Percentiles rank a stretch among this genome's conserved stretches.
Evolutionary conservation across 768 basidiomycete species (phyloP).

Genomic region (Termitomyces sp.): DNA sequence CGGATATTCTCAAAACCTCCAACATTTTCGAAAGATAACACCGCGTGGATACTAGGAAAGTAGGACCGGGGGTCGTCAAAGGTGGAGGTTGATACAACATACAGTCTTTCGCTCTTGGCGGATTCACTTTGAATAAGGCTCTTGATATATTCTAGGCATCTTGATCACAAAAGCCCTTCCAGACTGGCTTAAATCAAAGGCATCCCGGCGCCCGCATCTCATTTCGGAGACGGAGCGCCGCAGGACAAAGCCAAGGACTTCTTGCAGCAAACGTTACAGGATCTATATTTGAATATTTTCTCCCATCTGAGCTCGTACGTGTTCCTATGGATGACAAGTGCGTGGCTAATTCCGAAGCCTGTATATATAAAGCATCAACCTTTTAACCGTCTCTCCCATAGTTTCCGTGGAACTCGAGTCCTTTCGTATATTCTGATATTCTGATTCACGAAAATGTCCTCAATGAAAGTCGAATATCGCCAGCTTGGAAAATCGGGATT

Average conservation of each 20-base stretch:
- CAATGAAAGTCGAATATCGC: conserved; percentile 9
- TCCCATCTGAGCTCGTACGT: not conserved
- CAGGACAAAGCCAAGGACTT: not conserved
- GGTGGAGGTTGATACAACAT: too few species aligned
- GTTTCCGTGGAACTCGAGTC: not conserved
- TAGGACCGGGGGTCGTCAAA: too few species aligned
- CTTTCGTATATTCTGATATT: not conserved
- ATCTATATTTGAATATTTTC: not conserved
- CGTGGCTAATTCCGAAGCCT: not conserved
- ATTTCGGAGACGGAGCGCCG: not conserved
- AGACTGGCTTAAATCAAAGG: too few species aligned
- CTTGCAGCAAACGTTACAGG: not conserved
- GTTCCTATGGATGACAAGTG: not conserved
- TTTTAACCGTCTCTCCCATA: too few species aligned
- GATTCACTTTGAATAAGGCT: too few species aligned
- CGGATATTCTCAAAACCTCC: too few species aligned
- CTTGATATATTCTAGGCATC: too few species aligned
- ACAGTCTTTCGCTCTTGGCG: too few species aligned
- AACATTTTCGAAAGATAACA: too few species aligned
- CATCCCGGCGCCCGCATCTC: too few species aligned
- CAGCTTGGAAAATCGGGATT: conserved; percentile 10
- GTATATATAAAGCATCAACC: not conserved
- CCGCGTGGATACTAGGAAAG: too few species aligned
- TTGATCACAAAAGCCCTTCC: too few species aligned
- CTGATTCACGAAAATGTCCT: not conserved